Conservation (phyloP, 2,329 filamentous ascomycete genomes). For the Orbilia blumenaviensis region DNA sequence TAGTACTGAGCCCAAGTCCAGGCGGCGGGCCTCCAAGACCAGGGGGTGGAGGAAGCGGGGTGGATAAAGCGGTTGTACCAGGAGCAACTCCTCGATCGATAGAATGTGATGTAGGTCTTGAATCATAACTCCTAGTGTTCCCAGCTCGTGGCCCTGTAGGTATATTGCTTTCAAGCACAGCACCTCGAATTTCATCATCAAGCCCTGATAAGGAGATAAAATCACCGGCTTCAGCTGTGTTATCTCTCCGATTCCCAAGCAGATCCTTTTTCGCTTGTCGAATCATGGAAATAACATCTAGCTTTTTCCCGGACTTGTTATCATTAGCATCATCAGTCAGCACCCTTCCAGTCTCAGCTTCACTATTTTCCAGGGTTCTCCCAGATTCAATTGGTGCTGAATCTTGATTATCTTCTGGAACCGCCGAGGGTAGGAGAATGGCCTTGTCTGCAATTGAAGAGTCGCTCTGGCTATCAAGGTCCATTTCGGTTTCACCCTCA, state of each 20-base stretch:
- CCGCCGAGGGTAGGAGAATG: conserved; percentile 3
- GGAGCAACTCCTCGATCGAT: conserved; percentile 53
- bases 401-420: conserved; percentile 33
- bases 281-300: conserved; percentile 58
- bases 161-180: conserved; percentile 57
- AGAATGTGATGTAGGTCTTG: background rate
- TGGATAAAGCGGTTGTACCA: conserved; percentile 6
- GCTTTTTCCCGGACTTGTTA: conserved; percentile 46
- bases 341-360: background rate
- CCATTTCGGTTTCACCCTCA: conserved; percentile 46
- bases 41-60: conserved; percentile 46
- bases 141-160: conserved; percentile 27
- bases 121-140: background rate
- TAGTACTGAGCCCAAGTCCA: conserved; percentile 16
- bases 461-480: conserved; percentile 36
- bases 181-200: conserved; percentile 67
- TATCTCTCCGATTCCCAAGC: conserved; percentile 21
- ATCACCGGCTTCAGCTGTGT: conserved; percentile 68
- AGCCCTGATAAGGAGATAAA: conserved; percentile 86
- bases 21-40: background rate
- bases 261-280: conserved; percentile 56
- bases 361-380: background rate
- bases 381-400: background rate
- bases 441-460: conserved; percentile 3
- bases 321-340: background rate